Evolutionary conservation across 805 yeast species (phyloP).

Genomic region (Candida peoriensis): DNA sequence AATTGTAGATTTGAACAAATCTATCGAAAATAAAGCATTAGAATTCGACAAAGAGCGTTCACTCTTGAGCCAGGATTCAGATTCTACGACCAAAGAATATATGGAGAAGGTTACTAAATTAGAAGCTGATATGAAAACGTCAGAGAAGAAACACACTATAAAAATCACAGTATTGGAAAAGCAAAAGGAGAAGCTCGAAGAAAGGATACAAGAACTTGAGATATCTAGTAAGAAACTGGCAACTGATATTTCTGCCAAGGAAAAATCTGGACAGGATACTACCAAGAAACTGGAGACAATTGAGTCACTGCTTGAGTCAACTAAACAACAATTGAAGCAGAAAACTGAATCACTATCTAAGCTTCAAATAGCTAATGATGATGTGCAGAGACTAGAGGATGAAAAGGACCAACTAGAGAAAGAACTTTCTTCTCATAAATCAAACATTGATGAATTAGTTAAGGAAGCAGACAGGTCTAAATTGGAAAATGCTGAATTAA

Average conservation of each 20-base stretch:
- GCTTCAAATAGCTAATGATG: too few relatives aligned
- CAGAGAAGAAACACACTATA: constrained; percentile 7
- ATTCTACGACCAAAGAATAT: constrained; percentile 43
- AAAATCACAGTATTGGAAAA: constrained; percentile 9
- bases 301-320: too few relatives aligned
- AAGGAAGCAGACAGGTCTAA: neutral
- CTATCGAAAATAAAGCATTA: constrained; percentile 31
- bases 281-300: too few relatives aligned
- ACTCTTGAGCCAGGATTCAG: constrained; percentile 43
- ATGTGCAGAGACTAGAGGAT: too few relatives aligned
- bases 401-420: neutral
- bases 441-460: neutral
- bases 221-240: constrained; percentile 4
- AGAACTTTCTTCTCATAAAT: constrained; percentile 1
- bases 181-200: constrained; percentile 12
- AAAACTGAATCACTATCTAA: too few relatives aligned
- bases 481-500: neutral
- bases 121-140: constrained; percentile 29
- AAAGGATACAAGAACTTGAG: constrained; percentile 12
- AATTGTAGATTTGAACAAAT: constrained; percentile 26
- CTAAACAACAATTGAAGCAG: too few relatives aligned
- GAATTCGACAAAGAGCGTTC: constrained; percentile 50
- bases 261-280: too few relatives aligned
- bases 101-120: constrained; percentile 38
- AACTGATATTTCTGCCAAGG: too few relatives aligned